Evolutionary conservation across 73 alveolate species (phyloP).

Genomic region (Paramecium biaurelia): DNA sequence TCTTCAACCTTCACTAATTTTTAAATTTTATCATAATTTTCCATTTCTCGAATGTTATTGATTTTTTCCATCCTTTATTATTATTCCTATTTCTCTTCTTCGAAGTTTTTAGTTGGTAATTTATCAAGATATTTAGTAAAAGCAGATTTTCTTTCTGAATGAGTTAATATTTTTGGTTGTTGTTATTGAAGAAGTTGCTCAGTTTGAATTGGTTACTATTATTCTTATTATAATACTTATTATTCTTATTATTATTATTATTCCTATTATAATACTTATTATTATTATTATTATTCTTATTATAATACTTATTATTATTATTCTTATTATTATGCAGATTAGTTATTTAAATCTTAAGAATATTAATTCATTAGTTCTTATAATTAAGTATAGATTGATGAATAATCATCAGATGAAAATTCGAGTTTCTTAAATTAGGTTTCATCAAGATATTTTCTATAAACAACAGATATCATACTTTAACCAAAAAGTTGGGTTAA

Average conservation of each 20-base stretch:
- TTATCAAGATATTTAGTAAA: constrained; percentile 17
- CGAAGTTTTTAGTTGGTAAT: constrained; percentile 17
- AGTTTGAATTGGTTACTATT: background rate
- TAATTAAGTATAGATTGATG: background rate
- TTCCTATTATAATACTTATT: background rate
- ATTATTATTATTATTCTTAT: no score
- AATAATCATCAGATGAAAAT: background rate
- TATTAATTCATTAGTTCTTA: background rate
- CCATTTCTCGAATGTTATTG: background rate
- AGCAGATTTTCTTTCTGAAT: background rate
- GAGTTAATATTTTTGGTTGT: background rate
- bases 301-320: background rate
- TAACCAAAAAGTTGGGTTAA: background rate
- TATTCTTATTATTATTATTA: background rate
- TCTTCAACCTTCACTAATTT: background rate
- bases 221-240: background rate
- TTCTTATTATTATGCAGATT: background rate
- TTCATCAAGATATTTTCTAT: constrained; percentile 33
- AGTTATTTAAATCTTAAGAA: background rate
- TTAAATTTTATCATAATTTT: background rate
- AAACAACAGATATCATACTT: background rate
- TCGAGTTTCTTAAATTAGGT: background rate
- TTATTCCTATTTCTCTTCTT: constrained; percentile 7
- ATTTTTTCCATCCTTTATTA: background rate
- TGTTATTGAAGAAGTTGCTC: background rate